Evolutionary conservation across 2,329 filamentous ascomycete genomes (phyloP), one percentile per base, ranked within the genome.

Genomic region (Verticillium nubilum): DNA sequence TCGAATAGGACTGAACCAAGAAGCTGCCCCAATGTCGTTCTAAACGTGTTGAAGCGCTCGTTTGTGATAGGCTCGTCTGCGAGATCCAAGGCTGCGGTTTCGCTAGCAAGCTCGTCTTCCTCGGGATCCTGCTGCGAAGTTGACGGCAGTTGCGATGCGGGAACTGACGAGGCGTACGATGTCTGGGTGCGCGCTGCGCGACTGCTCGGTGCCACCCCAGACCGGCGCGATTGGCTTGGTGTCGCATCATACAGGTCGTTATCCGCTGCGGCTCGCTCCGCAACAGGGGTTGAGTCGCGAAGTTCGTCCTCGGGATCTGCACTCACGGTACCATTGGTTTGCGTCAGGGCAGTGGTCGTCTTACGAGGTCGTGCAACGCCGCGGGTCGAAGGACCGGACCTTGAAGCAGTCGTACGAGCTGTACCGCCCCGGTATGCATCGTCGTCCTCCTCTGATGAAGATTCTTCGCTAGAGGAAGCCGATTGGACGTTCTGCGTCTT

Each of bases 1-100:
- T 88, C 86, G 71, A 99, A 99, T n/a, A 99, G 74, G 13, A 85
- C 81, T 0, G 89, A 89, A 67, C 89, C 88, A 68, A 97, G 88
- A 58, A 99, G 80, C 67, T 91, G 89, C 26, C 95, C 95, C 3
- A 99, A 80, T 2, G 90, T 85, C 12, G 85, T 85, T 58, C 91
- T 87, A 86, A 99, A 99, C 1, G 86, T 76, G 5, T 83, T 78
- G 27, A 97, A 76, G 47, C 95, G 85, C 47, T 81, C 80, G 0
- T 83, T 67, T 2, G 82, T 78, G 69, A 92, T 86, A 1, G 83
- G 78, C 61, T 75, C 65, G 60, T 77, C 69, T 53, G 76, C 72
- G n/a, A 78, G 78, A 57, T 70, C 74, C 28, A 79, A 73, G 33
- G 68, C 72, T 15, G 78, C 76, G 13, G 80, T 69, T 13, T 73